phyloP scores from a whole-genome alignment of 805 yeast species.

The Candida gorgasii region DNA sequence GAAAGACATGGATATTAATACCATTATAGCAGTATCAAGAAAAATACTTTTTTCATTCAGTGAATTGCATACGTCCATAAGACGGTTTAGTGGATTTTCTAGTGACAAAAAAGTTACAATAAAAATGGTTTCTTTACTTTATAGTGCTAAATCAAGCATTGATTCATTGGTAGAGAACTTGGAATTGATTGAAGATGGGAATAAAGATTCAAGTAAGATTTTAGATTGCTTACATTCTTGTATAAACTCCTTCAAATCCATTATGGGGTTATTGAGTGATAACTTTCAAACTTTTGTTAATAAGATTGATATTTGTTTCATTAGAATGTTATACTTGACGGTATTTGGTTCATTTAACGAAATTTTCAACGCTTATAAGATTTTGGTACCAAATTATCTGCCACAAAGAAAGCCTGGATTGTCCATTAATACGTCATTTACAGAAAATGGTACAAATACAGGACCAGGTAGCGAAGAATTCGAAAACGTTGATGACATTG shows the following conservation, averaged over 20 bases:
- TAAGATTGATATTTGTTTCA: slow-evolving; percentile 61
- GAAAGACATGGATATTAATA: not conserved
- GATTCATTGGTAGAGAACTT: slow-evolving; percentile 58
- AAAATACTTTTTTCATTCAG: slow-evolving; percentile 63
- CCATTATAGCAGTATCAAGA: slow-evolving; percentile 49
- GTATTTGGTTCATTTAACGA: slow-evolving; percentile 66
- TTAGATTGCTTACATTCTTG: slow-evolving; percentile 32
- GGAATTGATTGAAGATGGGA: slow-evolving; percentile 47
- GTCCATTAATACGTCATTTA: slow-evolving; percentile 22
- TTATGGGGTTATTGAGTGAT: slow-evolving; percentile 49
- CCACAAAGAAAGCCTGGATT: slow-evolving; percentile 13
- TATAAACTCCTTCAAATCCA: slow-evolving; percentile 50
- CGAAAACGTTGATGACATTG: slow-evolving; percentile 50
- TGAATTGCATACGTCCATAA: slow-evolving; percentile 61
- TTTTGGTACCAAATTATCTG: slow-evolving; percentile 24
- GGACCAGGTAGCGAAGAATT: slow-evolving; percentile 2
- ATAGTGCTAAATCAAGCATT: slow-evolving; percentile 53
- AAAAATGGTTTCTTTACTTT: slow-evolving; percentile 52
- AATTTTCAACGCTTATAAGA: slow-evolving; percentile 62
- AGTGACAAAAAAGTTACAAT: slow-evolving; percentile 54
- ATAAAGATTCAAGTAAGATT: slow-evolving; percentile 27
- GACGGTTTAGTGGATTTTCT: slow-evolving; percentile 59
- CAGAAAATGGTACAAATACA: slow-evolving; percentile 8
- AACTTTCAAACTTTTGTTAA: slow-evolving; percentile 51
- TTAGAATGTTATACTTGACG: slow-evolving; percentile 62